A percentile compares a stretch with the other conserved stretches of the same genome.
phyloP scores from a whole-genome alignment of 75 land plant genomes.

The Gnetum montanum region DNA sequence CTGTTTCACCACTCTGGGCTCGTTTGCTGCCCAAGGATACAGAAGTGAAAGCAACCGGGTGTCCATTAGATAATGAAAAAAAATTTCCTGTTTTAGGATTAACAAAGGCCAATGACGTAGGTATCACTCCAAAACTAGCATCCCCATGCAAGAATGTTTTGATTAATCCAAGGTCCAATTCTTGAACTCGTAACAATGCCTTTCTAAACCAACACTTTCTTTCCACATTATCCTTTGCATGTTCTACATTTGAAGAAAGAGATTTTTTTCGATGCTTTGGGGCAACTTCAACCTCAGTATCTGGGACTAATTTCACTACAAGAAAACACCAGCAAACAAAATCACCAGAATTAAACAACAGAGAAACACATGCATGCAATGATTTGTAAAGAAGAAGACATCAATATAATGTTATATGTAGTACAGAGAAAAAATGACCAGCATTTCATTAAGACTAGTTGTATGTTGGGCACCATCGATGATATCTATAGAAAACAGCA shows the following conservation, averaged over 20 bases:
- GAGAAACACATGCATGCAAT: not conserved
- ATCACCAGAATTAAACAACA: not conserved
- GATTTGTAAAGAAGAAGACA: not conserved
- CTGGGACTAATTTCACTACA: constrained; percentile 77
- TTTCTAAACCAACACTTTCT: constrained; percentile 8
- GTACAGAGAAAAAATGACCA: too few relatives aligned
- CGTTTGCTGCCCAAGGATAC: constrained; percentile 11
- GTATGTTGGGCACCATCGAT: too few relatives aligned
- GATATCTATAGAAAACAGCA: too few relatives aligned
- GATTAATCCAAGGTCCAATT: constrained; percentile 25
- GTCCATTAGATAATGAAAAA: constrained; percentile 34
- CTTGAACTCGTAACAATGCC: constrained; percentile 72
- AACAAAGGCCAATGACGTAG: constrained; percentile 59
- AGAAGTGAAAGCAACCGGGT: constrained; percentile 39
- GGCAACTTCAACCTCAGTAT: constrained; percentile 81
- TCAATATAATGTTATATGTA: too few relatives aligned
- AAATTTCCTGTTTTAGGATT: constrained; percentile 59
- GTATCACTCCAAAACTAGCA: constrained; percentile 34
- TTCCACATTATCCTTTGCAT: constrained; percentile 5
- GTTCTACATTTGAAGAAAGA: constrained; percentile 3
- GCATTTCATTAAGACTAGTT: too few relatives aligned
- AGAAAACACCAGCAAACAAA: too few relatives aligned
- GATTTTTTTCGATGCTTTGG: constrained; percentile 59
- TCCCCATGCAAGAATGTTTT: constrained; percentile 21
- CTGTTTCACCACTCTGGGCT: constrained; percentile 3